Conservation (phyloP, 805 yeast genomes). For the Danielozyma ontarioensis region DNA sequence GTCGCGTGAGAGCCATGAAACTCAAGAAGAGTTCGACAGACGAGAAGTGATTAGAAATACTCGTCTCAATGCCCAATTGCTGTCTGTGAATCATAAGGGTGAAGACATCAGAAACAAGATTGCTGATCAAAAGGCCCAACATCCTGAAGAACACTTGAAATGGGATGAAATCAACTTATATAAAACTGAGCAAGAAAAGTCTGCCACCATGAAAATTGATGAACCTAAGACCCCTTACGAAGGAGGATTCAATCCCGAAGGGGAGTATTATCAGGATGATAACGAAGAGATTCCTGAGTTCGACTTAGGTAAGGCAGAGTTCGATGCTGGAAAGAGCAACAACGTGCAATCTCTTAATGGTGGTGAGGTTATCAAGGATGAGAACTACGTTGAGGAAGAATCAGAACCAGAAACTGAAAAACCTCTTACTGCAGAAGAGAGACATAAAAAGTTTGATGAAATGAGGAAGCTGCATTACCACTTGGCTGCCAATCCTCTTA, state of each 20-base stretch:
- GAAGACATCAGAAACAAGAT: slow-evolving; percentile 43
- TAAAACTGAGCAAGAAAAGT: slow-evolving; percentile 66
- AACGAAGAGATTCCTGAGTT: slow-evolving; percentile 44
- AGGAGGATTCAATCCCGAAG: slow-evolving; percentile 78
- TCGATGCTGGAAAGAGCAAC: slow-evolving; percentile 24
- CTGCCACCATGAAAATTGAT: slow-evolving; percentile 76
- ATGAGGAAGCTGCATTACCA: slow-evolving; percentile 79
- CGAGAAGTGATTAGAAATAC: slow-evolving; percentile 79
- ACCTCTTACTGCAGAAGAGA: slow-evolving; percentile 52
- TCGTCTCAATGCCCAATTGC: slow-evolving; percentile 58
- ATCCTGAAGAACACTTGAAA: slow-evolving; percentile 42
- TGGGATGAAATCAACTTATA: slow-evolving; percentile 84
- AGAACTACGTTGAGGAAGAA: slow-evolving; percentile 30
- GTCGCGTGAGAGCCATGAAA: slow-evolving; percentile 13
- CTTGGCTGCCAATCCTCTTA: slow-evolving; percentile 45
- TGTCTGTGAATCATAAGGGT: slow-evolving; percentile 26
- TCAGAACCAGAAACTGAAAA: slow-evolving; percentile 33
- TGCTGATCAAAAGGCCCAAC: slow-evolving; percentile 30
- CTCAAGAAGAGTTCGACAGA: slow-evolving; percentile 40
- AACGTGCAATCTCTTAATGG: slow-evolving; percentile 31
- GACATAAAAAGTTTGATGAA: slow-evolving; percentile 67
- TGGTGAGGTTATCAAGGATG: slow-evolving; percentile 32
- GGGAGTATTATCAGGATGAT: slow-evolving; percentile 72
- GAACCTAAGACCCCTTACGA: slow-evolving; percentile 96
- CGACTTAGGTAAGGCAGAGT: slow-evolving; percentile 54